Percentiles rank a stretch among this genome's conserved stretches.
Conservation (phyloP, 2,329 filamentous ascomycete species). For the Coleophoma cylindrospora region DNA sequence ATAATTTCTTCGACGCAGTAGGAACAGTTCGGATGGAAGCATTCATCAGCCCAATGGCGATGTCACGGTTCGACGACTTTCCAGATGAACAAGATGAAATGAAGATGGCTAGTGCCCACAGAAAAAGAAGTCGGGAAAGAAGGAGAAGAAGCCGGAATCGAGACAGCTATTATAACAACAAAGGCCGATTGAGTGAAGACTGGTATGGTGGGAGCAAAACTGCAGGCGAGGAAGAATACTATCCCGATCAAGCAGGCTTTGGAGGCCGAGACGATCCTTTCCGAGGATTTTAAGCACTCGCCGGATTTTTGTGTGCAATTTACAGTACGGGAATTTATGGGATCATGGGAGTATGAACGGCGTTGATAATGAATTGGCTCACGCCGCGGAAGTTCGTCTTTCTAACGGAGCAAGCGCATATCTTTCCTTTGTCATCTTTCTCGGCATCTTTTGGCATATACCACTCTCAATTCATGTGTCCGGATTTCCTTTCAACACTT, state of each 20-base stretch:
- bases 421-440: no score
- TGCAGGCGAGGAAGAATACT: constrained; percentile 48
- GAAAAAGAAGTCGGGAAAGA: constrained; percentile 20
- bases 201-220: constrained; percentile 41
- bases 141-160: constrained; percentile 21
- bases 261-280: constrained; percentile 51
- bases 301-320: background rate
- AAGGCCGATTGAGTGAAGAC: constrained; percentile 38
- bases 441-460: no score
- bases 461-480: no score
- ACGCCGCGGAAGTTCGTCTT: no score
- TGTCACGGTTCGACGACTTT: constrained; percentile 22
- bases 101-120: constrained; percentile 18
- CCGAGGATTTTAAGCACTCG: constrained; percentile 44
- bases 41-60: constrained; percentile 67
- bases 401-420: no score
- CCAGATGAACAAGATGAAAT: constrained; percentile 27
- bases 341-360: background rate
- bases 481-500: no score
- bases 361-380: no score
- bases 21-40: constrained; percentile 96
- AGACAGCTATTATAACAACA: constrained; percentile 21
- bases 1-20: constrained; percentile 74
- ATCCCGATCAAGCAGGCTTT: constrained; percentile 27
- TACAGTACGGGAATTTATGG: background rate